Evolutionary conservation across 805 yeast species (phyloP), one percentile per base, ranked within the genome.

Genomic region (Candida sakaeoensis): DNA sequence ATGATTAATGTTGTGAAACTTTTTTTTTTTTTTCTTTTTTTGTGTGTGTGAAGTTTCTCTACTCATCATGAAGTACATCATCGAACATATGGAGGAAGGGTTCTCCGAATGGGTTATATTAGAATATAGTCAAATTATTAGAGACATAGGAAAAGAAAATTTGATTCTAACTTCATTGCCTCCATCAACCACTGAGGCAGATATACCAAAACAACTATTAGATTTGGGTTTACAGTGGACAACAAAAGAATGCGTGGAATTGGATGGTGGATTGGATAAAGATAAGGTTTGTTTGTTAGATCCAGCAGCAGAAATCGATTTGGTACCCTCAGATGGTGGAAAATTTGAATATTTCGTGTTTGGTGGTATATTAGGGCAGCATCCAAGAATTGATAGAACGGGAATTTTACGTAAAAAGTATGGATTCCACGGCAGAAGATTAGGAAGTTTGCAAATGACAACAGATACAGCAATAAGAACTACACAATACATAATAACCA

Each of bases 51-150:
- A 19, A 15, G 33, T 4, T 15, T 14, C 16, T 4, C 15, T 13
- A 15, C 37, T 21, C 29, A 44, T 24, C 30, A 86, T 86, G 95
- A 88, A 87, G 63, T 91, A 89, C 71, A 79, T 93, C 39, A 89
- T 91, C 38, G 99, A 91, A 62, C 99, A 91, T 58, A 91, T 91
- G 97, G 99, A 91, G 62, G 85, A 80, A 45, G 98, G 96, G 1
- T 88, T 91, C 74, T 87, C 96, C 48, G 93, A 85, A 49, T 91
- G 99, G 99, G 98, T 91, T 31, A 74, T 77, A 21, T 70, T 93
- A 5, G 99, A 91, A 54, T 91, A 91, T 61, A 63, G 78, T 19
- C 87, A 85, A 52, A 90, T 91, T 43, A 77, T 89, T 35, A 70
- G 77, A 40, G 97, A 91, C 45, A 81, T 91, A 5, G 97, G 97